These are phyloP conservation scores for Paratinospora sagittata DNA, from an alignment of 164 flowering plant genomes.

Conservation along the genomic window DNA sequence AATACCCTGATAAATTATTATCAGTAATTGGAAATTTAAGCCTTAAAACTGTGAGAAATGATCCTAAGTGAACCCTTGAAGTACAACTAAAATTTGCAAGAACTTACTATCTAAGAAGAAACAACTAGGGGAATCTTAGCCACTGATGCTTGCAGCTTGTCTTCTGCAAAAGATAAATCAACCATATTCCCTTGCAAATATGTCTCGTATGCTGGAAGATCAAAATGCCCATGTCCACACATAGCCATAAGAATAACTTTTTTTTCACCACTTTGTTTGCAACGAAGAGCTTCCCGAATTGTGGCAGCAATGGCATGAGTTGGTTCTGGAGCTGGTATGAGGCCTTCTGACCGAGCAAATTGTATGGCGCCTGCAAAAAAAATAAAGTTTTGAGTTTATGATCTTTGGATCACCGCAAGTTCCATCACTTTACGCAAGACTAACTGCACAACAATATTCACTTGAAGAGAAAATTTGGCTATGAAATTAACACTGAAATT, in stretches of 20 bases:
- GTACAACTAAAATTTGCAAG: background rate
- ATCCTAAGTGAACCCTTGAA: background rate
- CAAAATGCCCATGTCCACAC: conserved; percentile 99
- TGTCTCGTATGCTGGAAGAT: conserved; percentile 83
- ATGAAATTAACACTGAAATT: too few species aligned
- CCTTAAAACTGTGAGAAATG: background rate
- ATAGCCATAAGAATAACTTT: conserved; percentile 89
- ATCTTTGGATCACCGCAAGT: too few species aligned
- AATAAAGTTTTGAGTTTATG: too few species aligned
- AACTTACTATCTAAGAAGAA: conserved; percentile 8
- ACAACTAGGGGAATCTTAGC: conserved; percentile 48
- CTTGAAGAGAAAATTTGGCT: too few species aligned
- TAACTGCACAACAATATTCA: too few species aligned
- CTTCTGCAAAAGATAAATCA: conserved; percentile 62
- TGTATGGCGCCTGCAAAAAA: conserved; percentile 67
- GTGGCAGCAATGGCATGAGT: conserved; percentile 97
- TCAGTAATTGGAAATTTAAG: background rate
- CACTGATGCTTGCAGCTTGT: conserved; percentile 50
- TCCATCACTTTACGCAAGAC: too few species aligned
- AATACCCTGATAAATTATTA: background rate
- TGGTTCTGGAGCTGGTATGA: conserved; percentile 96
- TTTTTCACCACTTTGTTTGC: conserved; percentile 74
- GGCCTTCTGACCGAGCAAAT: conserved; percentile 84
- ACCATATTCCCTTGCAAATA: conserved; percentile 76
- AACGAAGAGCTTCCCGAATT: conserved; percentile 81